Evolutionary conservation across 345 rosid species (phyloP).

Genomic region (Linum trigynum): DNA sequence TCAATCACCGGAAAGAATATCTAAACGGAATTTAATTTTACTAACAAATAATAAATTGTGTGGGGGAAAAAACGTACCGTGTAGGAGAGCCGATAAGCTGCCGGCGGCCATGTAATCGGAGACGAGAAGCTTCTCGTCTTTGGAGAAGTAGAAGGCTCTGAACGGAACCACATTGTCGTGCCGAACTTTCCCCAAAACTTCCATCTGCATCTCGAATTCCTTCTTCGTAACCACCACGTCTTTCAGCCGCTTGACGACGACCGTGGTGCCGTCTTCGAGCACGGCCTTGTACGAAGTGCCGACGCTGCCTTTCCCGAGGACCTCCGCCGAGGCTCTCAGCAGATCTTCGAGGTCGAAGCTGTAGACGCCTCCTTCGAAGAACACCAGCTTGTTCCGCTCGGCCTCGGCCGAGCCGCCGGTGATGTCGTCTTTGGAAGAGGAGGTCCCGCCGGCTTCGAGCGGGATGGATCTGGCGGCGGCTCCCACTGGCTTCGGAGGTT

Average conservation of each 20-base stretch:
- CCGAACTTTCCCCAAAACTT: not conserved
- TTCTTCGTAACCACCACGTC: not conserved
- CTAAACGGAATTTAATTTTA: not conserved
- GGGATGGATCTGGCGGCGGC: no score
- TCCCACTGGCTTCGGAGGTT: no score
- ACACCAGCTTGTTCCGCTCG: not conserved
- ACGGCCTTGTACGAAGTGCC: not conserved
- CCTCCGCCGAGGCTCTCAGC: not conserved
- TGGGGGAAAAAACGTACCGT: not conserved
- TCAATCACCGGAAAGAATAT: no score
- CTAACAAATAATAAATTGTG: no score
- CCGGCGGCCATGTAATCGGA: not conserved
- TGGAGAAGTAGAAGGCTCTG: not conserved
- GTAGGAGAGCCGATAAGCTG: not conserved
- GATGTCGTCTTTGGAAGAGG: no score
- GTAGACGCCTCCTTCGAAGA: not conserved
- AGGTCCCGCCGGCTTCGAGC: no score
- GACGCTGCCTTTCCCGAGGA: not conserved
- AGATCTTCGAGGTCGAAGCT: not conserved
- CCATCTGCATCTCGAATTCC: not conserved
- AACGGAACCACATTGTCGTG: not conserved
- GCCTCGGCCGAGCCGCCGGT: no score
- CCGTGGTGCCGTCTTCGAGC: not conserved
- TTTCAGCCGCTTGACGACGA: not conserved
- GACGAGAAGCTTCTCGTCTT: not conserved